phyloP scores from a whole-genome alignment of 371 early-diverging fungal species.

The Syncephalastrum contaminatum region DNA sequence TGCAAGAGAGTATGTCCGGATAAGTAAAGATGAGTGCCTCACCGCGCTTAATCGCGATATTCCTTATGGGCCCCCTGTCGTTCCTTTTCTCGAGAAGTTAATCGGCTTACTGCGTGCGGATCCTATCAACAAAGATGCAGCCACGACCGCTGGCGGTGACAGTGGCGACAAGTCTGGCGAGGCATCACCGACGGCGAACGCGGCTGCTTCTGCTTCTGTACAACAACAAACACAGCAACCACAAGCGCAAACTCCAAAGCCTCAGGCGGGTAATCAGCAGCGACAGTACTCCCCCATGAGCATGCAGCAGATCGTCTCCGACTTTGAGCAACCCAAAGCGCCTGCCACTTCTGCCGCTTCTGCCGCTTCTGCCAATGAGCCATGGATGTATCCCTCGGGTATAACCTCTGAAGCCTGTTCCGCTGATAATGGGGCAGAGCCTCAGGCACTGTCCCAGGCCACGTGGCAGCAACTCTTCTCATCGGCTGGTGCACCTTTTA shows the following conservation, averaged over 20 bases:
- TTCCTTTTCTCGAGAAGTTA: slow-evolving; percentile 31
- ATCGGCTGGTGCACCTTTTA: slow-evolving; percentile 35
- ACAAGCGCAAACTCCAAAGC: not conserved
- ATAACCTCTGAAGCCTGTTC: not conserved
- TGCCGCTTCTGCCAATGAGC: not conserved
- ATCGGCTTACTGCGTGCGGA: slow-evolving; percentile 20
- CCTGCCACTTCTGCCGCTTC: not conserved
- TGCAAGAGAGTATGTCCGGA: slow-evolving; percentile 31
- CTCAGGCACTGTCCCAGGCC: slow-evolving; percentile 19
- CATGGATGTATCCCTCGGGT: not conserved
- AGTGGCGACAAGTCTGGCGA: not conserved
- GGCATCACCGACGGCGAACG: not conserved
- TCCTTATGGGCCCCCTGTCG: slow-evolving; percentile 33
- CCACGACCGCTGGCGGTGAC: slow-evolving; percentile 5
- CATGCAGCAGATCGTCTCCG: slow-evolving; percentile 23
- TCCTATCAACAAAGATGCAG: not conserved
- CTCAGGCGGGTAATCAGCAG: slow-evolving; percentile 1
- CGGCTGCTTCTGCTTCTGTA: not conserved
- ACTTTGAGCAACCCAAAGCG: not conserved
- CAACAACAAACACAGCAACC: slow-evolving; percentile 5
- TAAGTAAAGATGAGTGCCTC: slow-evolving; percentile 33
- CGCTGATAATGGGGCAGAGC: not conserved
- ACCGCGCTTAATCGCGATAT: slow-evolving; percentile 27
- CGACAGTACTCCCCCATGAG: slow-evolving; percentile 21
- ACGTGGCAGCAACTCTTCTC: slow-evolving; percentile 44